phyloP scores from a whole-genome alignment of 1,284 basidiomycete genomes.

The Polyporus tsugae region DNA sequence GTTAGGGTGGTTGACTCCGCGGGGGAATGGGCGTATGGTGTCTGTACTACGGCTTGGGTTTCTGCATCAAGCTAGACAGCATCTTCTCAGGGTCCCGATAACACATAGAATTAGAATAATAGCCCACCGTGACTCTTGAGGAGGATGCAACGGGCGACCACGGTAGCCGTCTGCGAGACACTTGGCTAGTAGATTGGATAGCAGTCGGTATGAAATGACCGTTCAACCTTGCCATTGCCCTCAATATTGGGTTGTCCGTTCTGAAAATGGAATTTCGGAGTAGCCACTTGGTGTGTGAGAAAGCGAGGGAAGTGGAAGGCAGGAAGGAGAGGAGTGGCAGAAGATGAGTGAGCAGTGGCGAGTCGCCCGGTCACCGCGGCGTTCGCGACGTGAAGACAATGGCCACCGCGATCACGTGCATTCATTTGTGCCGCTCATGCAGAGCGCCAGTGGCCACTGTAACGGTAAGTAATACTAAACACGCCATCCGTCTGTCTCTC shows the following conservation, averaged over 20 bases:
- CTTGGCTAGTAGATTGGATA: slow-evolving; percentile 7
- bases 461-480: no score
- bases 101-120: no score
- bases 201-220: slow-evolving; percentile 19
- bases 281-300: neutral
- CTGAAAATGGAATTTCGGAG: neutral
- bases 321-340: neutral
- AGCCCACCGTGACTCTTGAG: neutral
- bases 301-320: neutral
- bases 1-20: neutral
- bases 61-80: neutral
- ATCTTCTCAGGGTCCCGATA: neutral
- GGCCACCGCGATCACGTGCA: slow-evolving; percentile 6
- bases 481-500: neutral
- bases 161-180: neutral
- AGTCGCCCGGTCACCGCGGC: neutral
- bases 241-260: neutral
- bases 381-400: neutral
- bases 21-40: neutral
- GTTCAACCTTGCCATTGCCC: slow-evolving; percentile 2
- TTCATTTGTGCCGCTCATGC: neutral
- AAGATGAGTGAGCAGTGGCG: neutral
- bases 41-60: neutral
- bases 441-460: neutral
- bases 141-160: neutral